These are phyloP conservation scores for Nicotiana undulata DNA, from an alignment of 257 asterid species.

Conservation along the genomic window DNA sequence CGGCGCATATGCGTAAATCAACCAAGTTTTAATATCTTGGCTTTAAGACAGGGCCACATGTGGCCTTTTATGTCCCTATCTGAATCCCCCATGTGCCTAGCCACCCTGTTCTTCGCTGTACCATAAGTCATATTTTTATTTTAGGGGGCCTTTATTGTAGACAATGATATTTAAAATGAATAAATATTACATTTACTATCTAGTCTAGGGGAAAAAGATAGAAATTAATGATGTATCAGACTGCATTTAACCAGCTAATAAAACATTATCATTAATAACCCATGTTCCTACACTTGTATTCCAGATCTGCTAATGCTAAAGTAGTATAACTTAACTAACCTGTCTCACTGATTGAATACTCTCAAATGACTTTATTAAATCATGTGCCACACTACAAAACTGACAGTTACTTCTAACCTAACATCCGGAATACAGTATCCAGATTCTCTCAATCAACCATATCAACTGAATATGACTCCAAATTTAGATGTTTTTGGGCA, in stretches of 20 bases:
- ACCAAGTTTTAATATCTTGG: background rate
- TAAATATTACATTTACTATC: background rate
- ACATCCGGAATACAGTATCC: background rate
- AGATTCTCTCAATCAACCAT: background rate
- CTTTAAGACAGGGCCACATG: slow-evolving; percentile 9
- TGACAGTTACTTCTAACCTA: background rate
- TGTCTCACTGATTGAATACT: background rate
- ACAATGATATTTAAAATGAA: background rate
- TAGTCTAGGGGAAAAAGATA: background rate
- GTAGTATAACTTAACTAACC: background rate
- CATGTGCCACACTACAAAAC: background rate
- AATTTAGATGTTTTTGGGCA: background rate
- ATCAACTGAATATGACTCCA: background rate
- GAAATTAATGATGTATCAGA: background rate
- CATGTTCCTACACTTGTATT: slow-evolving; percentile 3
- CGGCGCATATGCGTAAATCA: background rate
- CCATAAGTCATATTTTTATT: background rate
- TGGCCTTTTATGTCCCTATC: slow-evolving; percentile 2
- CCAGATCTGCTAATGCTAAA: background rate
- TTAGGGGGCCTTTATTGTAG: background rate
- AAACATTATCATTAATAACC: slow-evolving; percentile 4
- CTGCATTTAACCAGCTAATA: slow-evolving; percentile 1
- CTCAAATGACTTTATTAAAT: background rate
- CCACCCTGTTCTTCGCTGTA: slow-evolving; percentile 14
- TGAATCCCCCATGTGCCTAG: slow-evolving; percentile 15